Percentiles rank a stretch among this genome's conserved stretches.
Evolutionary conservation across 352 stramenopile species (phyloP).

Genomic region (Globisporangium okanoganense): DNA sequence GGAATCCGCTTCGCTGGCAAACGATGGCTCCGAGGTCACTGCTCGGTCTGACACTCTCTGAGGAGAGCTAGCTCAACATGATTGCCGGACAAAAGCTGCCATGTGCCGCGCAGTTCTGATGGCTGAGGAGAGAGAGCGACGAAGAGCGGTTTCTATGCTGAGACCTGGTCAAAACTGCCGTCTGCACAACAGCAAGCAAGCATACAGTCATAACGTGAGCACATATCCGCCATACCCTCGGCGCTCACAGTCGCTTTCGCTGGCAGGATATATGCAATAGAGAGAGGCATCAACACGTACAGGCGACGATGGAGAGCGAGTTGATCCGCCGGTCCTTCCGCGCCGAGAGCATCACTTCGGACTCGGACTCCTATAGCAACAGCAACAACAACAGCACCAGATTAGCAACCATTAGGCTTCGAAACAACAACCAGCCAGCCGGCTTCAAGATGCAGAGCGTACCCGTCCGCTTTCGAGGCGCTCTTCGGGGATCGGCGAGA

Average conservation of each 20-base stretch:
- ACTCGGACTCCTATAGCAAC: slow-evolving; percentile 40
- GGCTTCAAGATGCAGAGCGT: slow-evolving; percentile 4
- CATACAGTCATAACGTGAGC: background rate
- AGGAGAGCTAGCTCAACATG: no score
- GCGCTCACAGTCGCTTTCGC: background rate
- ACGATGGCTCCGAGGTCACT: no score
- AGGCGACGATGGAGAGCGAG: slow-evolving; percentile 39
- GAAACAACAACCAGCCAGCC: background rate
- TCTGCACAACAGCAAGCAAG: slow-evolving; percentile 6
- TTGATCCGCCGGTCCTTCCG: slow-evolving; percentile 35
- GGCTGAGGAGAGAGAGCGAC: background rate
- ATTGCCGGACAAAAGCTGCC: no score
- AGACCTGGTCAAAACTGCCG: slow-evolving; percentile 17
- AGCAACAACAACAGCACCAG: slow-evolving; percentile 9
- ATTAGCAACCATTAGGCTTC: background rate
- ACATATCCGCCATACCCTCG: background rate
- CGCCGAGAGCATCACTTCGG: slow-evolving; percentile 33
- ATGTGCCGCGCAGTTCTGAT: no score
- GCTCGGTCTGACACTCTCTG: no score
- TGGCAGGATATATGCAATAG: background rate
- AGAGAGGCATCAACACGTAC: slow-evolving; percentile 20
- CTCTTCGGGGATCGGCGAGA: slow-evolving; percentile 73
- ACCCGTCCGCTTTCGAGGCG: slow-evolving; percentile 45
- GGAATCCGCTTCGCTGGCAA: no score
- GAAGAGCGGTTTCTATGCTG: slow-evolving; percentile 3